Percentiles rank a stretch among this genome's conserved stretches.
These are phyloP conservation scores for Nannizzia gypsea DNA, from an alignment of 2,329 filamentous ascomycete genomes.

Conservation along the genomic window DNA sequence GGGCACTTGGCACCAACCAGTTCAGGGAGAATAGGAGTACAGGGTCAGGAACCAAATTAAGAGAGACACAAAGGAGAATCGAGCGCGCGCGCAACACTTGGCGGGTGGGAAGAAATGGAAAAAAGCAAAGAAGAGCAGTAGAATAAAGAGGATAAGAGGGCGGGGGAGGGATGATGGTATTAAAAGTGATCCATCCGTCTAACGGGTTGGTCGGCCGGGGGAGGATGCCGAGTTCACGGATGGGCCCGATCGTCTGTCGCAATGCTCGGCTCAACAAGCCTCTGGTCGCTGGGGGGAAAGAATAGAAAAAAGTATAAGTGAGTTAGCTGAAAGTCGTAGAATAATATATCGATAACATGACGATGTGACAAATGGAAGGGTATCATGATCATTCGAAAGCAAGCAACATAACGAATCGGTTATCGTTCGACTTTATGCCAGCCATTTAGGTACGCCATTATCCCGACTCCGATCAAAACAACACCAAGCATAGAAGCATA, in stretches of 20 bases:
- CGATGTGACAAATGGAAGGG: neutral
- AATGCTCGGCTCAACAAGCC: slow-evolving; percentile 4
- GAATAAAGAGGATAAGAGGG: neutral
- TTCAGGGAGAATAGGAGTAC: neutral
- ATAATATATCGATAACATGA: slow-evolving; percentile 3
- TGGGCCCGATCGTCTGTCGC: neutral
- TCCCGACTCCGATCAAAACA: slow-evolving; percentile 64
- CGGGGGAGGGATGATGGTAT: neutral
- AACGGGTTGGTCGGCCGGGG: neutral
- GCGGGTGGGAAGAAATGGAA: neutral
- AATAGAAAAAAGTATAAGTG: neutral
- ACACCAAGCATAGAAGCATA: slow-evolving; percentile 76
- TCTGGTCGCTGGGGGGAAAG: neutral
- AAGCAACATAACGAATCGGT: slow-evolving; percentile 4
- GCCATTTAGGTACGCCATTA: slow-evolving; percentile 79
- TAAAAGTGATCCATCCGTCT: neutral
- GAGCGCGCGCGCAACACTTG: neutral
- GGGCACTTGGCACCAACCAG: neutral
- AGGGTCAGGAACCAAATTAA: neutral
- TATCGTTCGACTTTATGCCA: slow-evolving; percentile 51
- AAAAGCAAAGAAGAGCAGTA: neutral
- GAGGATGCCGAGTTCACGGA: neutral
- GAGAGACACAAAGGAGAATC: neutral
- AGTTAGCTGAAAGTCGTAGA: slow-evolving; percentile 4
- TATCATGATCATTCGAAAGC: slow-evolving; percentile 5